Conservation (phyloP, 2,329 filamentous ascomycete genomes). For the Fusarium begoniae region DNA sequence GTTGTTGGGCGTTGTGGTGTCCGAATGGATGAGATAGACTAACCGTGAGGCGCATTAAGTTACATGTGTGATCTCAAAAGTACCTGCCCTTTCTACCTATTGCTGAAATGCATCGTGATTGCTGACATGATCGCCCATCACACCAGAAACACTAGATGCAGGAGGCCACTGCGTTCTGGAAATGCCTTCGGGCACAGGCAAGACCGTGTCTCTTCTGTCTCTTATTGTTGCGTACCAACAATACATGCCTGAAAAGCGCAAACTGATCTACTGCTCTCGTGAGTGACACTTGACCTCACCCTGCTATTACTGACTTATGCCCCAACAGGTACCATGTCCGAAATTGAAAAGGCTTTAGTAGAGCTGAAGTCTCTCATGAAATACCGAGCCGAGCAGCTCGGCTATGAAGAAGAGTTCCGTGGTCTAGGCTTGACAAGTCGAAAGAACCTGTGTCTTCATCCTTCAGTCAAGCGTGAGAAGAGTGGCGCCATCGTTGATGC, state of each 20-base stretch:
- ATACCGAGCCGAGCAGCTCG: slow-evolving; percentile 89
- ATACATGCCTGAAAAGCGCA: slow-evolving; percentile 89
- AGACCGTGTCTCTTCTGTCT: slow-evolving; percentile 93
- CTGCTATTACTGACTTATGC: slow-evolving; percentile 1
- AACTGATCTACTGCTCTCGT: slow-evolving; percentile 98
- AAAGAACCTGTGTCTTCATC: slow-evolving; percentile 96
- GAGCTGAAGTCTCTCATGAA: slow-evolving; percentile 95
- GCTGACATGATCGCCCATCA: neutral
- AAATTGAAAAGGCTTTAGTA: slow-evolving; percentile 96
- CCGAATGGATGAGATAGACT: neutral
- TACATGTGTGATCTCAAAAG: slow-evolving; percentile 69
- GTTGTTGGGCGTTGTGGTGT: slow-evolving; percentile 26
- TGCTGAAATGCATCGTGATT: neutral
- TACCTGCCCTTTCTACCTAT: slow-evolving; percentile 36
- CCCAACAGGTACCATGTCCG: slow-evolving; percentile 85
- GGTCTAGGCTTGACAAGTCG: slow-evolving; percentile 93
- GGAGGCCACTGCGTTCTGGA: slow-evolving; percentile 96
- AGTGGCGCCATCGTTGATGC: slow-evolving; percentile 94
- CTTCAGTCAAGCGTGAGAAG: slow-evolving; percentile 95
- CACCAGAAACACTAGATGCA: slow-evolving; percentile 80
- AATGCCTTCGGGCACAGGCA: slow-evolving; percentile 98
- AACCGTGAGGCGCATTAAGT: slow-evolving; percentile 42
- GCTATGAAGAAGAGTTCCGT: slow-evolving; percentile 89
- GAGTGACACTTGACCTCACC: slow-evolving; percentile 4
- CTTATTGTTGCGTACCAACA: slow-evolving; percentile 97